A percentile compares a stretch with the other conserved stretches of the same genome.
Evolutionary conservation across 768 basidiomycete genomes (phyloP).

Genomic region (Kwoniella europaea): DNA sequence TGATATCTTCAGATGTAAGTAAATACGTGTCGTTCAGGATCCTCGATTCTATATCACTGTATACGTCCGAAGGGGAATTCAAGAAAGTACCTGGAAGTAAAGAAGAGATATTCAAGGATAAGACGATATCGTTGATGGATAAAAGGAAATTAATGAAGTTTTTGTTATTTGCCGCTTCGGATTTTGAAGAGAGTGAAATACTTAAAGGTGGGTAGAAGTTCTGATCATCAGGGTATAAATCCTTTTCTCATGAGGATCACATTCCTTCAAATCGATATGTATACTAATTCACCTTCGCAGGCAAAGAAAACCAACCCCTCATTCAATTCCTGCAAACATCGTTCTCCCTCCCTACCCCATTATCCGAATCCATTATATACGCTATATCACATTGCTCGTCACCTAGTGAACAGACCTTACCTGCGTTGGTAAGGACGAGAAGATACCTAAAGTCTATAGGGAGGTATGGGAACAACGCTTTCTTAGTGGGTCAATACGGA

Average conservation of each 20-base stretch:
- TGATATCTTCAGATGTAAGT: conserved; percentile 81
- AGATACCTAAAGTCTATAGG: conserved; percentile 78
- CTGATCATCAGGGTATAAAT: no score
- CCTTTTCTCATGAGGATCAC: neutral
- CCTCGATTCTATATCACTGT: conserved; percentile 62
- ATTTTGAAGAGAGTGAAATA: conserved; percentile 66
- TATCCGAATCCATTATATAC: conserved; percentile 70
- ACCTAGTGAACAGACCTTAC: conserved; percentile 67
- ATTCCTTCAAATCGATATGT: neutral
- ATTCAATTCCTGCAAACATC: conserved; percentile 67
- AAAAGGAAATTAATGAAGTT: conserved; percentile 93
- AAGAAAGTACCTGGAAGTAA: conserved; percentile 84
- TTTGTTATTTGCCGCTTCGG: conserved; percentile 75
- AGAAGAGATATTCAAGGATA: conserved; percentile 89
- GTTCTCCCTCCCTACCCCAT: conserved; percentile 69
- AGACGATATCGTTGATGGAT: conserved; percentile 74
- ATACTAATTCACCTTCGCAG: conserved; percentile 31
- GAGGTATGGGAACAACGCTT: conserved; percentile 83
- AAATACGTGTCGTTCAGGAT: conserved; percentile 90
- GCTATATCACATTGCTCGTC: conserved; percentile 75
- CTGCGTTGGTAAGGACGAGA: conserved; percentile 72
- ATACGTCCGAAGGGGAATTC: conserved; percentile 59
- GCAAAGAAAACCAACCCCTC: conserved; percentile 67
- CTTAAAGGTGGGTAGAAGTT: conserved; percentile 32
- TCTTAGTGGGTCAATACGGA: conserved; percentile 93